Evolutionary conservation across 2,329 filamentous ascomycete genomes (phyloP), one percentile per base, ranked within the genome.

Genomic region (Coniosporium tulheliwenetii): DNA sequence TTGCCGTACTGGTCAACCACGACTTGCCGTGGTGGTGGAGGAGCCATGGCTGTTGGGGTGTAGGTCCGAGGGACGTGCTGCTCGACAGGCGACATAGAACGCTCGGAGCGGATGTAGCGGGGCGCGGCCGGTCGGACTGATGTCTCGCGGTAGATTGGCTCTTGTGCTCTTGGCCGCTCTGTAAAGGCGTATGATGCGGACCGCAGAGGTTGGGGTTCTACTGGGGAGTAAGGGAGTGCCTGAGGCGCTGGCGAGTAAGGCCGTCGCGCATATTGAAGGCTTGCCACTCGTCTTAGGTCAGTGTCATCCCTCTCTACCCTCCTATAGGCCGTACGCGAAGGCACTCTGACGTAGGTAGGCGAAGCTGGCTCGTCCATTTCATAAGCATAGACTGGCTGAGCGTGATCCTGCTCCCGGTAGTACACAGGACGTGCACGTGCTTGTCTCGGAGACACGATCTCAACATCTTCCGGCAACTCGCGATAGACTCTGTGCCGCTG

Each of bases 1-100:
- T 84, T 83, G 34, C 86, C 86, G 58, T 79, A 84, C 45, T 83
- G 77, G 60, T 95, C 87, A 41, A 93, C 69, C 30, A 93, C 70
- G 46, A 94, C 80, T 45, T 79, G 76, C 41, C 37, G 56, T 8
- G 58, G 61, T 38, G 56, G 67, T 39, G 66, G 54, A 13, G 66
- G 54, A 13, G 49, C 66, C 62, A 73, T 67, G 58, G 50, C 45
- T 32, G 55, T 46, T 32, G 55, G 63, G 45, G 44, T 65, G 63
- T 38, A 61, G 52, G 37, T 53, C 43, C 40, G 14, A 15, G 46
- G 44, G 12, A 41, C 30, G 19, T 14, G 38, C 40, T 37, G 41
- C 39, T 38, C 40, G 10, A 10, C 41, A 3, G 63, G 61, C 12
- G 63, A 64, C 13, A 57, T 50, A 12, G 59, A 62, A n/a, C 62